phyloP scores from a whole-genome alignment of 495 filamentous ascomycete genomes.

The Astrothelium macrocarpum region DNA sequence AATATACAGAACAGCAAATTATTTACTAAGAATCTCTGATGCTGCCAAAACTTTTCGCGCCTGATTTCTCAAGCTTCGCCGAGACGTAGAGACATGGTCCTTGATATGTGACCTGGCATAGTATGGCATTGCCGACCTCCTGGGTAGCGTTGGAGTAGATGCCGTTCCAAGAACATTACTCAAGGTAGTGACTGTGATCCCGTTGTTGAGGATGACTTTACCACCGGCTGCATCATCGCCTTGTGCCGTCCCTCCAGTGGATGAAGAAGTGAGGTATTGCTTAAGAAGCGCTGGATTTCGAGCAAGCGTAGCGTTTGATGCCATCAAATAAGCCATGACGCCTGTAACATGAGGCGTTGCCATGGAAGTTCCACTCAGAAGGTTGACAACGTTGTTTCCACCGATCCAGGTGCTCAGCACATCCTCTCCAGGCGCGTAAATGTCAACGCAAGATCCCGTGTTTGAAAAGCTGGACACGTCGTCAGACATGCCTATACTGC shows the following conservation, averaged over 20 bases:
- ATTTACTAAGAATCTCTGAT: conserved; percentile 1
- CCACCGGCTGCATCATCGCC: neutral
- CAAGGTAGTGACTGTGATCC: neutral
- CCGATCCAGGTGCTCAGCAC: conserved; percentile 31
- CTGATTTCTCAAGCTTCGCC: neutral
- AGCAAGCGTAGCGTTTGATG: conserved; percentile 25
- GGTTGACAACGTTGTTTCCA: conserved; percentile 25
- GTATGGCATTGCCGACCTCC: neutral
- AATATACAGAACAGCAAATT: neutral
- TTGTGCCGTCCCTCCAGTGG: neutral
- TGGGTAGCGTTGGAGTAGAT: neutral
- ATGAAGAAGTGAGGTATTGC: conserved; percentile 12
- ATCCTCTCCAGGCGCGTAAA: conserved; percentile 36
- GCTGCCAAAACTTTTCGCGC: neutral
- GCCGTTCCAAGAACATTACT: neutral
- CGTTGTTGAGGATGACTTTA: neutral
- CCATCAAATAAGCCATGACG: conserved; percentile 42
- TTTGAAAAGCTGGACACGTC: conserved; percentile 31
- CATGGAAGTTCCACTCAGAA: conserved; percentile 34
- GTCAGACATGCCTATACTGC: conserved; percentile 29
- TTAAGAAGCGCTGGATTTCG: conserved; percentile 36
- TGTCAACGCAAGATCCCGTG: conserved; percentile 35
- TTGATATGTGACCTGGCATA: neutral
- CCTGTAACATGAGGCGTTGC: conserved; percentile 42
- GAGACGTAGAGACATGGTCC: neutral